phyloP scores from a whole-genome alignment of 1,139 yeast genomes.

The Magnusiomyces ingens region DNA sequence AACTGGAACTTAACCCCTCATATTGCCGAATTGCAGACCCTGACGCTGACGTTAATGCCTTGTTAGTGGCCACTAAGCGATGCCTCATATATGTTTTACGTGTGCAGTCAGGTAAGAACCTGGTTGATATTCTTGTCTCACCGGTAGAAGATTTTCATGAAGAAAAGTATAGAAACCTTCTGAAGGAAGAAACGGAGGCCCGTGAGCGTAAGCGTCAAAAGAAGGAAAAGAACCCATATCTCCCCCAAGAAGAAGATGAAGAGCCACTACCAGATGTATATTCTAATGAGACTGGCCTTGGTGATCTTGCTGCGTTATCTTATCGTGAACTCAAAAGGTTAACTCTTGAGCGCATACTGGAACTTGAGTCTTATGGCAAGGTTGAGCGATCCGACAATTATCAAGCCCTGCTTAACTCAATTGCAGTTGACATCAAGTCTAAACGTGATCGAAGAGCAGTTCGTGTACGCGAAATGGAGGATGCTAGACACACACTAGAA shows the following conservation, averaged over 20 bases:
- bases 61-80: conserved; percentile 75
- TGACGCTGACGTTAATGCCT: conserved; percentile 37
- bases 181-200: conserved; percentile 40
- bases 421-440: conserved; percentile 77
- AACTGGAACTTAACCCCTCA: conserved; percentile 38
- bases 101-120: conserved; percentile 65
- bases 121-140: conserved; percentile 67
- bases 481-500: conserved; percentile 53
- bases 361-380: conserved; percentile 63
- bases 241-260: conserved; percentile 12
- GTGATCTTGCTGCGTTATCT: conserved; percentile 48
- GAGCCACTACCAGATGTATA: neutral
- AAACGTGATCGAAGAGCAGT: conserved; percentile 63
- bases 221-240: conserved; percentile 2
- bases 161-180: conserved; percentile 48
- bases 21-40: conserved; percentile 37
- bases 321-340: conserved; percentile 74
- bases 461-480: conserved; percentile 54
- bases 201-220: conserved; percentile 13
- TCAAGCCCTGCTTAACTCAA: conserved; percentile 73
- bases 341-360: conserved; percentile 69
- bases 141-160: conserved; percentile 69
- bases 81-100: conserved; percentile 73
- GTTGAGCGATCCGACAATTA: conserved; percentile 64
- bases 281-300: conserved; percentile 33